phyloP scores from a whole-genome alignment of 768 basidiomycete species.

The Pilatotrama ljubarskyi region DNA sequence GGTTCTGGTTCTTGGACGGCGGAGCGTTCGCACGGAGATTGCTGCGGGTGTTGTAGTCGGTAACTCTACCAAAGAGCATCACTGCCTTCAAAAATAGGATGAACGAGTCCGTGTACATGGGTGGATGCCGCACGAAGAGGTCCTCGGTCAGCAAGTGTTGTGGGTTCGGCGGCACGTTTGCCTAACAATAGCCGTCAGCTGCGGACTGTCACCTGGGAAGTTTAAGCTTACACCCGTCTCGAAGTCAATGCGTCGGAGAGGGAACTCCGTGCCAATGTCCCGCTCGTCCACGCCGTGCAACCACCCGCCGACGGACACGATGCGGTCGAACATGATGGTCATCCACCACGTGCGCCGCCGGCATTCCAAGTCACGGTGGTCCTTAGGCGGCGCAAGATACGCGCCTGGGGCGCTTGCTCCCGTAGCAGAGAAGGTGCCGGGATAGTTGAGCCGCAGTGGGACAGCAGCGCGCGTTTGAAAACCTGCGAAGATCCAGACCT shows the following conservation, averaged over 20 bases:
- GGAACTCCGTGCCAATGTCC: conserved; percentile 83
- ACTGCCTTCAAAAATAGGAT: conserved; percentile 78
- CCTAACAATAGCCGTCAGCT: conserved; percentile 1
- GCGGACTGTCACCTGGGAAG: background rate
- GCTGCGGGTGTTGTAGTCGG: conserved; percentile 79
- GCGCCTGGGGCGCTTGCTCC: conserved; percentile 70
- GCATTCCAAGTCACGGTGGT: conserved; percentile 72
- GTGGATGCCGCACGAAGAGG: conserved; percentile 68
- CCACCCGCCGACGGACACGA: conserved; percentile 72
- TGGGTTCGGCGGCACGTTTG: conserved; percentile 56
- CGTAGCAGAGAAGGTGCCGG: conserved; percentile 71
- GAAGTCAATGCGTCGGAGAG: conserved; percentile 73
- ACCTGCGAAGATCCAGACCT: conserved; percentile 88
- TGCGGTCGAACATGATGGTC: conserved; percentile 84
- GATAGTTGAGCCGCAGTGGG: conserved; percentile 81
- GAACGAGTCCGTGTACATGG: conserved; percentile 81
- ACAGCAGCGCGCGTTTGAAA: conserved; percentile 83
- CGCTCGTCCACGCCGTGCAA: conserved; percentile 82
- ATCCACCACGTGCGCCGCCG: conserved; percentile 90
- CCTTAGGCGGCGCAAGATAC: conserved; percentile 79
- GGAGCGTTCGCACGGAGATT: conserved; percentile 66
- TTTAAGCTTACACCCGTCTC: conserved; percentile 61
- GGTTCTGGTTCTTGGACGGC: conserved; percentile 72
- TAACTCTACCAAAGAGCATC: conserved; percentile 84
- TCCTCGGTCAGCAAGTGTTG: conserved; percentile 66